Evolutionary conservation across 2,329 filamentous ascomycete species (phyloP).

Genomic region (Penicillium sp.): DNA sequence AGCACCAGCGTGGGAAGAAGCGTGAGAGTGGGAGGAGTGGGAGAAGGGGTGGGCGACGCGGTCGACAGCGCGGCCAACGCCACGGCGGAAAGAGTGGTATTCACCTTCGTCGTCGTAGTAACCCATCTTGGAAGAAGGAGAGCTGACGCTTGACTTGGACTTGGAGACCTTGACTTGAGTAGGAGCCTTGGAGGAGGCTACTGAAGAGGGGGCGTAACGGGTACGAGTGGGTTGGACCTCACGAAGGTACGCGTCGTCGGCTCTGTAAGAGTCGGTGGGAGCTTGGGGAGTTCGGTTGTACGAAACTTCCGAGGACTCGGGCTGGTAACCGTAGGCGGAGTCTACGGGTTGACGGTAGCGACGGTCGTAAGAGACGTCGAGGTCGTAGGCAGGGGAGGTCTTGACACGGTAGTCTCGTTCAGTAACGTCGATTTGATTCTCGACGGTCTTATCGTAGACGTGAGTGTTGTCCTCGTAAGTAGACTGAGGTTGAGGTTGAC

Average conservation of each 20-base stretch:
- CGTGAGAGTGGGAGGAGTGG: slow-evolving; percentile 56
- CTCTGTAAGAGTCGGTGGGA: slow-evolving; percentile 37
- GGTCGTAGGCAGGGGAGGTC: slow-evolving; percentile 55
- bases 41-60: slow-evolving; percentile 63
- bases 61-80: slow-evolving; percentile 67
- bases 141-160: slow-evolving; percentile 51
- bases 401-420: slow-evolving; percentile 68
- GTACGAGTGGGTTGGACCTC: slow-evolving; percentile 35
- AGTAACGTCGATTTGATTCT: slow-evolving; percentile 55
- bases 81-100: slow-evolving; percentile 74
- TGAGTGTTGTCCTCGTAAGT: slow-evolving; percentile 48
- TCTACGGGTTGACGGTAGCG: slow-evolving; percentile 31
- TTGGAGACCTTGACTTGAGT: slow-evolving; percentile 53
- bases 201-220: slow-evolving; percentile 35
- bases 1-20: slow-evolving; percentile 52
- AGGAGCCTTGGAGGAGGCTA: neutral
- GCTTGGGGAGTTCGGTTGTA: slow-evolving; percentile 33
- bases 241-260: slow-evolving; percentile 34
- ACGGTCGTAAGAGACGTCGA: slow-evolving; percentile 45
- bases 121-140: slow-evolving; percentile 66
- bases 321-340: slow-evolving; percentile 25
- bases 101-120: slow-evolving; percentile 79
- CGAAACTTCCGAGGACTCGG: slow-evolving; percentile 28
- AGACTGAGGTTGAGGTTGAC: slow-evolving; percentile 52
- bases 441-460: slow-evolving; percentile 45